Percentiles rank a stretch among this genome's conserved stretches.
Evolutionary conservation across 345 rosid genomes (phyloP).

Genomic region (Camelina laxa): DNA sequence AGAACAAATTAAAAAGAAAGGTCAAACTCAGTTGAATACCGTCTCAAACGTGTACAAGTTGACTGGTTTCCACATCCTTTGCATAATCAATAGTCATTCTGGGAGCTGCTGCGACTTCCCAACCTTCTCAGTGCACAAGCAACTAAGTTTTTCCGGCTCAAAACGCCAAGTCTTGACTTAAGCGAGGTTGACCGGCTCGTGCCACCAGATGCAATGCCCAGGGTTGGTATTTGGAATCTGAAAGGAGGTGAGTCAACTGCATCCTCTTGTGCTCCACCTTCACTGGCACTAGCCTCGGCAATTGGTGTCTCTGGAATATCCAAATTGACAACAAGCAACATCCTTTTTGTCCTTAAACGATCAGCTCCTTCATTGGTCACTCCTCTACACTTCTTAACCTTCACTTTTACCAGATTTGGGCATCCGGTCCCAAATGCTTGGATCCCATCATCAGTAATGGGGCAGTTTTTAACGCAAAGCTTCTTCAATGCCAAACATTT

Average conservation of each 20-base stretch:
- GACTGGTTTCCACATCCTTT: neutral
- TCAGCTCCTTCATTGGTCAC: constrained; percentile 67
- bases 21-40: neutral
- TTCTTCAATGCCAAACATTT: constrained; percentile 76
- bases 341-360: constrained; percentile 56
- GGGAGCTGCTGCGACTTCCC: constrained; percentile 57
- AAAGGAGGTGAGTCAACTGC: constrained; percentile 50
- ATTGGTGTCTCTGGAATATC: constrained; percentile 51
- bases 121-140: constrained; percentile 74
- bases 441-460: constrained; percentile 67
- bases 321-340: constrained; percentile 59
- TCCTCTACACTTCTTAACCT: constrained; percentile 81
- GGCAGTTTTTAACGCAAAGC: constrained; percentile 76
- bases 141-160: constrained; percentile 53
- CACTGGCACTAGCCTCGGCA: constrained; percentile 58
- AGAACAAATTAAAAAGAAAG: neutral
- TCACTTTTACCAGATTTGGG: constrained; percentile 79
- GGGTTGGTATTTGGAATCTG: constrained; percentile 37
- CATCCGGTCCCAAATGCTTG: constrained; percentile 74
- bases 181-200: constrained; percentile 53
- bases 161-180: constrained; percentile 67
- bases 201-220: constrained; percentile 51
- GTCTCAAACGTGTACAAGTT: neutral
- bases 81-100: constrained; percentile 38
- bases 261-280: constrained; percentile 56